Evolutionary conservation across 495 filamentous ascomycete genomes (phyloP), one percentile per base, ranked within the genome.

Genomic region (Hypoxylon lenormandii): DNA sequence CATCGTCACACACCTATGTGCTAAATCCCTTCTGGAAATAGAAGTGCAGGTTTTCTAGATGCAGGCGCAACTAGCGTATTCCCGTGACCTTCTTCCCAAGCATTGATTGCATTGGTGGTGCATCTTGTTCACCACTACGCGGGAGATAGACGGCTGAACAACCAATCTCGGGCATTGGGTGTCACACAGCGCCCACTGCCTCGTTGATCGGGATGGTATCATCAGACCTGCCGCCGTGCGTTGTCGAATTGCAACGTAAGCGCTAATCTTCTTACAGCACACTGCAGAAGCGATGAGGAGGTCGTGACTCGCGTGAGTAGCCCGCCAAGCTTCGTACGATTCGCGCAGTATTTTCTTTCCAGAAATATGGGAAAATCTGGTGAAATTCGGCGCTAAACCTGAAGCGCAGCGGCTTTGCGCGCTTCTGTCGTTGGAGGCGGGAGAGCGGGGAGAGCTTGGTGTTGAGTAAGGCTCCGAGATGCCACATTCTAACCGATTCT

Each of bases 201-300:
- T 68, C 45, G 10, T 55, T 52, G 52, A 55, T 64, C 60, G 21
- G 49, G 49, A 43, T 54, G 54, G 60, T 64, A 67, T 67, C 69
- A 69, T 68, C 59, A 68, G 58, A 53, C 58, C 50, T 60, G 16
- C 52, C 42, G 52, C 53, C 59, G 64, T 72, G 64, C 51, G 64
- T 64, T 68, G 64, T 64, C 55, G 63, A 68, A 8, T 8, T 58
- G 59, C 69, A 52, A 43, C 59, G 69, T 72, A 72, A 72, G 69
- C 69, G 37, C 69, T 72, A 72, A 49, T 30, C 53, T 56, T 57
- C 52, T 50, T 71, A 42, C 26, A 63, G 64, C 16, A n/a, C 49
- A 43, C 23, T 51, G 54, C 64, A 64, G 64, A 64, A 42, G 33
- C 19, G 47, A 60, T 6, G 53, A 55, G 50, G 64, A 2, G 33